Conservation (phyloP, 2,329 filamentous ascomycete genomes). For the Phialemoniopsis sp. region DNA sequence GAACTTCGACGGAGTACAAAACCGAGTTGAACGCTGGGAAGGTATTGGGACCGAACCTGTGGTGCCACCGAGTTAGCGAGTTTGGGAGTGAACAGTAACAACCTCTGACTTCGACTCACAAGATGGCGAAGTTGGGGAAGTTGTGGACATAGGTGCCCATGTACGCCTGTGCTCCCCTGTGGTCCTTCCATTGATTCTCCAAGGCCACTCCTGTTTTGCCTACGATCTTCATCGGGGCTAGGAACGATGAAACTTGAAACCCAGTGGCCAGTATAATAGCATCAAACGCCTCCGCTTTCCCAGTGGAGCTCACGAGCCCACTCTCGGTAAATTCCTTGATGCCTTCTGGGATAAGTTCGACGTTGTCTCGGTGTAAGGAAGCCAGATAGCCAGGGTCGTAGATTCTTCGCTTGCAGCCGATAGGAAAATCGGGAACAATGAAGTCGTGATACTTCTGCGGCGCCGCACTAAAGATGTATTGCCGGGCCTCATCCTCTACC, state of each 20-base stretch:
- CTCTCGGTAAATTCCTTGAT: constrained; percentile 17
- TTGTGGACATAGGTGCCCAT: constrained; percentile 21
- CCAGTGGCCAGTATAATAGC: constrained; percentile 18
- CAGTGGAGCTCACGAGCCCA: constrained; percentile 15
- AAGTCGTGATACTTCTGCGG: constrained; percentile 20
- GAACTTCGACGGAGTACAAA: constrained; percentile 11
- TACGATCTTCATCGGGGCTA: constrained; percentile 18
- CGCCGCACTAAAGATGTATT: constrained; percentile 20
- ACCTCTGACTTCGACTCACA: too few species aligned
- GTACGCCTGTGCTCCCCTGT: constrained; percentile 21
- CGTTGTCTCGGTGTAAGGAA: constrained; percentile 20
- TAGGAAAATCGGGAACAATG: constrained; percentile 22
- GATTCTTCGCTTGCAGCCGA: constrained; percentile 29
- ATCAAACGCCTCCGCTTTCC: constrained; percentile 15
- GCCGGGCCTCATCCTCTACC: too few species aligned
- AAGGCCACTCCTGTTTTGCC: constrained; percentile 14
- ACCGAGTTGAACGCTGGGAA: constrained; percentile 14
- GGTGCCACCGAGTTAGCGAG: too few species aligned
- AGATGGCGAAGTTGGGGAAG: constrained; percentile 23
- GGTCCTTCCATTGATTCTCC: constrained; percentile 20
- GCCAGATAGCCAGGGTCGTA: constrained; percentile 26
- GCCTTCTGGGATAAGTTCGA: constrained; percentile 19
- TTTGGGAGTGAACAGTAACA: too few species aligned
- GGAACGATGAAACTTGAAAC: constrained; percentile 15
- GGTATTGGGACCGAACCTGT: constrained; percentile 10